phyloP scores from a whole-genome alignment of 2,329 filamentous ascomycete species.

The Penicillium sp. region DNA sequence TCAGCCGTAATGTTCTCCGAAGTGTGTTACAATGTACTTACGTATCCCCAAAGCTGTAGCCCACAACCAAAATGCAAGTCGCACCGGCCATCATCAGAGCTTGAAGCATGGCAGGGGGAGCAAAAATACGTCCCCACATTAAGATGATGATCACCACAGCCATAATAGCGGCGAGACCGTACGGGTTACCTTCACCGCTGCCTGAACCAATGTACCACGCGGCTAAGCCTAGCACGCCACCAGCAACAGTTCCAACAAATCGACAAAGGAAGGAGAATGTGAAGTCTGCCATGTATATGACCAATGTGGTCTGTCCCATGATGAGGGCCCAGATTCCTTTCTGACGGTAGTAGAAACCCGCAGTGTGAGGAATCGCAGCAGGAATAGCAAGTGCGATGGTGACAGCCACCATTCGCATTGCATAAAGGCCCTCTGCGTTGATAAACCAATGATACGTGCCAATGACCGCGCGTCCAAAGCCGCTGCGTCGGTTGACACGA shows the following conservation, averaged over 20 bases:
- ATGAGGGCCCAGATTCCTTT: constrained; percentile 56
- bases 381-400: constrained; percentile 49
- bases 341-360: constrained; percentile 54
- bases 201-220: constrained; percentile 56
- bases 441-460: constrained; percentile 44
- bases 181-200: constrained; percentile 50
- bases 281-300: constrained; percentile 55
- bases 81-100: constrained; percentile 42
- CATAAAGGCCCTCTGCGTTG: constrained; percentile 48
- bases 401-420: constrained; percentile 49
- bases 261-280: constrained; percentile 48
- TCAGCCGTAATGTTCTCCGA: background rate
- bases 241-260: constrained; percentile 47
- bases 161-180: constrained; percentile 49
- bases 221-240: constrained; percentile 49
- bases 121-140: constrained; percentile 39
- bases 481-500: constrained; percentile 26
- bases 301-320: constrained; percentile 51
- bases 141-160: constrained; percentile 34
- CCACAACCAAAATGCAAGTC: constrained; percentile 48
- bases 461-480: constrained; percentile 29
- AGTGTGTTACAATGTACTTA: constrained; percentile 13
- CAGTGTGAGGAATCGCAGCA: constrained; percentile 42
- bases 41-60: constrained; percentile 50
- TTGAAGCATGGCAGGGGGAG: constrained; percentile 31